Conservation (phyloP, 2,329 filamentous ascomycete genomes). For the Reticulascus tulasneorum region DNA sequence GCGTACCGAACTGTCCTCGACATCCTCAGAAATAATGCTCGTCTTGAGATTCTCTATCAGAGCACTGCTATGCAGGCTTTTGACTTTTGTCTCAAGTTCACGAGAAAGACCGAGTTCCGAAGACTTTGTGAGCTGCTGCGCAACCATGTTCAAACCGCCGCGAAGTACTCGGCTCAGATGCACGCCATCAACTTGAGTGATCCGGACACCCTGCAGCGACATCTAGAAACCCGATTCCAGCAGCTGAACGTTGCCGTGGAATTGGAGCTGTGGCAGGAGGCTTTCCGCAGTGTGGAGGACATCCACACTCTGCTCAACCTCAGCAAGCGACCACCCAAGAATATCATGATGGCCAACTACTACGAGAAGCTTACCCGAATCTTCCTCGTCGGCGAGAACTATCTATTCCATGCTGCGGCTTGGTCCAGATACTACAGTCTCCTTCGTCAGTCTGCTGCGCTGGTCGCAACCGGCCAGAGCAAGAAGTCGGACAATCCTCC, state of each 20-base stretch:
- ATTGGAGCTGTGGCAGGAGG: slow-evolving; percentile 97
- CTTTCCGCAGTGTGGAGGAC: slow-evolving; percentile 98
- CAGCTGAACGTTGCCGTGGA: slow-evolving; percentile 98
- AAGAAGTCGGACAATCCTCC: slow-evolving; percentile 93
- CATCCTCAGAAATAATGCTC: slow-evolving; percentile 98
- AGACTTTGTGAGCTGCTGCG: slow-evolving; percentile 95
- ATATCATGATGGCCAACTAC: slow-evolving; percentile 99
- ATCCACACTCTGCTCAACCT: slow-evolving; percentile 96
- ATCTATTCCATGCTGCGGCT: slow-evolving; percentile 96
- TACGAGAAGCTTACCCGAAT: slow-evolving; percentile 99
- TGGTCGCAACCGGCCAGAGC: slow-evolving; percentile 79
- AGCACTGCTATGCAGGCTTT: slow-evolving; percentile 97
- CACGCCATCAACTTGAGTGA: slow-evolving; percentile 99
- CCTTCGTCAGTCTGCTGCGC: slow-evolving; percentile 80
- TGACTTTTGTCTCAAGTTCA: slow-evolving; percentile 97
- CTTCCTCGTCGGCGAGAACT: slow-evolving; percentile 98
- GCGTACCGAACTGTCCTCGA: slow-evolving; percentile 97
- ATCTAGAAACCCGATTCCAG: slow-evolving; percentile 96
- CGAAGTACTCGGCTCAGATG: slow-evolving; percentile 99
- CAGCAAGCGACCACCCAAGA: slow-evolving; percentile 97
- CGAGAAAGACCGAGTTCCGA: slow-evolving; percentile 98
- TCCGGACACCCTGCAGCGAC: slow-evolving; percentile 92
- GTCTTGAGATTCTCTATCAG: slow-evolving; percentile 97
- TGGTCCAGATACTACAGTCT: slow-evolving; percentile 98
- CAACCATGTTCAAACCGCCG: slow-evolving; percentile 97